Conservation (phyloP, 768 basidiomycete species). For the Pisolithus albus region DNA sequence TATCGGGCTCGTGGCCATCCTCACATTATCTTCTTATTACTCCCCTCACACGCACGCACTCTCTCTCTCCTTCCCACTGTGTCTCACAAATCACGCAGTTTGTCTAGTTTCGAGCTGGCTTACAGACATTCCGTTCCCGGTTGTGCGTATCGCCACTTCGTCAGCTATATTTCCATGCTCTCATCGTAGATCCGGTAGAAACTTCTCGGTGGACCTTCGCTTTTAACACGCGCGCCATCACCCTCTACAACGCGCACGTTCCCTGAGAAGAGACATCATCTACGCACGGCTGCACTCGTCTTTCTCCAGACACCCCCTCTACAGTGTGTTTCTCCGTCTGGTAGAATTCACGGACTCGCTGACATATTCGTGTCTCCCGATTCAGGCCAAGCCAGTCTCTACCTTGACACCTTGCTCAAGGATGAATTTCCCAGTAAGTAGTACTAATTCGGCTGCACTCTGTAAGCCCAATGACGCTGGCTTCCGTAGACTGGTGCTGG, state of each 20-base stretch:
- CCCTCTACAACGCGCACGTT: not conserved
- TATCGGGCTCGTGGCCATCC: not conserved
- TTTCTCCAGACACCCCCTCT: no score
- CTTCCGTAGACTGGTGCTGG: constrained; percentile 10
- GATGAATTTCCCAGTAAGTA: constrained; percentile 11
- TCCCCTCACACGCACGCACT: no score
- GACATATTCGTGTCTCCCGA: constrained; percentile 3
- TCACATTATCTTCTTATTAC: not conserved
- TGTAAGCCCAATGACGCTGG: not conserved
- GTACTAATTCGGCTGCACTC: not conserved
- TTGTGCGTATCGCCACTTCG: constrained; percentile 6
- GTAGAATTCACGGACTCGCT: not conserved
- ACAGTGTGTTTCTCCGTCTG: not conserved
- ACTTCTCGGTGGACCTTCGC: not conserved
- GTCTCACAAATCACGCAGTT: not conserved
- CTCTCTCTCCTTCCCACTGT: no score
- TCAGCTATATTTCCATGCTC: constrained; percentile 2
- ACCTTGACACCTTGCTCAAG: not conserved
- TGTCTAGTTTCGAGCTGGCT: constrained; percentile 1
- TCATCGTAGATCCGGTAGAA: constrained; percentile 2
- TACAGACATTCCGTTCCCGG: not conserved
- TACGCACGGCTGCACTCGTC: not conserved
- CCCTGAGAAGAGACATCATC: not conserved
- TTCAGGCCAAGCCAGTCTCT: not conserved
- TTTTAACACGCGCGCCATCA: not conserved